A percentile compares a stretch with the other conserved stretches of the same genome.
Evolutionary conservation across 164 flowering plant species (phyloP).

Genomic region (Sedum album): DNA sequence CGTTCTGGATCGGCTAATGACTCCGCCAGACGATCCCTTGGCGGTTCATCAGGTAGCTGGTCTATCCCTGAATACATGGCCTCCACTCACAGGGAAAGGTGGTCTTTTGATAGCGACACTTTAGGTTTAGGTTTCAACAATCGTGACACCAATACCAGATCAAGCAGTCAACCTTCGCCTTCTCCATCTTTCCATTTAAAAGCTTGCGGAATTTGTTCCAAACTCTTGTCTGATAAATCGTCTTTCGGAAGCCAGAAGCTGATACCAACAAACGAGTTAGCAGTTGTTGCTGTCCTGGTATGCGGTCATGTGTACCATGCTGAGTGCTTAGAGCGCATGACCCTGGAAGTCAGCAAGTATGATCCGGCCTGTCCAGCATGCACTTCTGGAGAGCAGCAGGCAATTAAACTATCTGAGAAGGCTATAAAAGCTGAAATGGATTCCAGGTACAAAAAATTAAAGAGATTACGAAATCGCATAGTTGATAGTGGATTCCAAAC

Average conservation of each 20-base stretch:
- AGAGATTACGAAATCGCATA: constrained; percentile 49
- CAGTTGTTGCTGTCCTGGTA: constrained; percentile 61
- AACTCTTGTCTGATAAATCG: constrained; percentile 59
- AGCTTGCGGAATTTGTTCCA: constrained; percentile 73
- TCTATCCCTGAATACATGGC: constrained; percentile 76
- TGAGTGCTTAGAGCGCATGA: constrained; percentile 79
- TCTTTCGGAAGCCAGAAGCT: constrained; percentile 41
- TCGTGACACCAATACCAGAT: constrained; percentile 44
- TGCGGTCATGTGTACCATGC: constrained; percentile 95
- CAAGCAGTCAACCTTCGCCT: constrained; percentile 30
- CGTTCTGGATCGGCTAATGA: constrained; percentile 47
- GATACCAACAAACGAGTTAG: constrained; percentile 40
- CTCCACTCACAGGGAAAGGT: constrained; percentile 51
- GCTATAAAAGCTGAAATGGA: constrained; percentile 57
- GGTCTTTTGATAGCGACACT: constrained; percentile 88
- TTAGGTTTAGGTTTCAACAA: constrained; percentile 26
- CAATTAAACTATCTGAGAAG: constrained; percentile 45
- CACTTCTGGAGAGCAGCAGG: constrained; percentile 60
- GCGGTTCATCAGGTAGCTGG: constrained; percentile 84
- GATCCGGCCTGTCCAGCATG: constrained; percentile 91
- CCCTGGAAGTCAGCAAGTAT: constrained; percentile 55
- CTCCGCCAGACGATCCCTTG: constrained; percentile 45
- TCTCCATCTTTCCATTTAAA: constrained; percentile 51
- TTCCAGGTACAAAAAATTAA: constrained; percentile 34
- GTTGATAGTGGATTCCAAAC: constrained; percentile 45